Evolutionary conservation across 192 early-diverging fungal genomes (phyloP), one percentile per base, ranked within the genome.

Genomic region (Helicostylum pulchrum): DNA sequence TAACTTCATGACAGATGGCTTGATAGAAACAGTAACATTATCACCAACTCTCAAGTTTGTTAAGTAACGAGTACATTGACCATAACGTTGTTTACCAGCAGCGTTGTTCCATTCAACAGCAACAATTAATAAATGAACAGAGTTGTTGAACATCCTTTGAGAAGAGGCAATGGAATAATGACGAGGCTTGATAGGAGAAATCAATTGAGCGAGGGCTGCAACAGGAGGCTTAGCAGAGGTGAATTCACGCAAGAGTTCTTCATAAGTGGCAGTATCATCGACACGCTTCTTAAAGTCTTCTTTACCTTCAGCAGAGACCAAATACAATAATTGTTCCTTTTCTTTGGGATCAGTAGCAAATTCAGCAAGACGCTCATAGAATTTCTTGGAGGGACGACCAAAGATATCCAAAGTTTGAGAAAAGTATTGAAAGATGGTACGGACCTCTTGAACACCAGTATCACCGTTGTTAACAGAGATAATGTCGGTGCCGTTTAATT

Each of bases 151-250:
- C 78, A 94, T 87, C 72, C 82, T 88, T 71, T 87, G 85, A 6
- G 91, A 89, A 10, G 94, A 97, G 9, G 96, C 90, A 67, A 98
- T 98, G n/a, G 96, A 98, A 83, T 98, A 98, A 70, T 95, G 94
- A 65, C 96, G 88, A 47, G 96, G 94, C 76, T 97, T 98, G 83
- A 97, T 94, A 31, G 85, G 78, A 8, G 94, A 81, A 59, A 98
- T 84, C 62, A 91, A 71, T 45, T 74, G 76, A 3, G 93, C 78
- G 32, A 98, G 78, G 50, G 88, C 83, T 50, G 85, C 78, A 49
- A 93, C 70, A 31, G 85, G 68, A 26, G 92, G 91, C 44, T 85
- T 84, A 15, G 90, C 92, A 17, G 92, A 92, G 11, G 87, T 77
- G 77, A 95, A 97, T 77, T 91, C 90, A 30, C 82, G 80, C 53